A percentile compares a stretch with the other conserved stretches of the same genome.
phyloP scores from a whole-genome alignment of 306 rosid genomes.

The Cajanus cajan region DNA sequence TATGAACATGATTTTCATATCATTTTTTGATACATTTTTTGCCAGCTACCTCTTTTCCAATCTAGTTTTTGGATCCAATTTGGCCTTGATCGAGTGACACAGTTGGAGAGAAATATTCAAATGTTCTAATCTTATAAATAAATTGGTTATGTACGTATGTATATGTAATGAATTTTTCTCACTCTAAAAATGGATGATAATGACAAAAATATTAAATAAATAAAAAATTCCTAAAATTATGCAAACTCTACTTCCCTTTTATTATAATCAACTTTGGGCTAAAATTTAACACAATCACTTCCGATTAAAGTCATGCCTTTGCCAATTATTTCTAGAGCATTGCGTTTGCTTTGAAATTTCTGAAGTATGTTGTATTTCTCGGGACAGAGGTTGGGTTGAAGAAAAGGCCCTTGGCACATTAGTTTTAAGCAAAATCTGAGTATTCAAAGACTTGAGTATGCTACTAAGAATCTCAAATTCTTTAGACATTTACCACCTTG shows the following conservation, averaged over 20 bases:
- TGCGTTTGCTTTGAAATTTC: background rate
- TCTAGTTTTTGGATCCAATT: background rate
- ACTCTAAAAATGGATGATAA: background rate
- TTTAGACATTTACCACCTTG: background rate
- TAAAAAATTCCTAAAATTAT: background rate
- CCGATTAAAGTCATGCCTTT: background rate
- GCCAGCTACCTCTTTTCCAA: too few species aligned
- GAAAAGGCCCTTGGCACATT: background rate
- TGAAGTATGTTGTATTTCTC: background rate
- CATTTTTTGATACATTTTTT: too few species aligned
- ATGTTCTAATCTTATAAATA: conserved; percentile 20
- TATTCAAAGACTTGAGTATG: too few species aligned
- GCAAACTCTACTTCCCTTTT: background rate
- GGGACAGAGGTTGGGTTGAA: background rate
- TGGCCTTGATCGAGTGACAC: conserved; percentile 28
- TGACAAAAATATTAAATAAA: background rate
- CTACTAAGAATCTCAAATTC: background rate
- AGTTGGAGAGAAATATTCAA: conserved; percentile 10
- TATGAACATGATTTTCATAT: too few species aligned
- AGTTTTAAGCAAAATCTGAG: background rate
- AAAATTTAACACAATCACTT: background rate
- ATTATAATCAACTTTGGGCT: background rate
- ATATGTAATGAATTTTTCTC: conserved; percentile 8
- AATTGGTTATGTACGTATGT: background rate
- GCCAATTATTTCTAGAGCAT: background rate